phyloP scores from a whole-genome alignment of 2,329 filamentous ascomycete species.

The Pyricularia pennisetigena region DNA sequence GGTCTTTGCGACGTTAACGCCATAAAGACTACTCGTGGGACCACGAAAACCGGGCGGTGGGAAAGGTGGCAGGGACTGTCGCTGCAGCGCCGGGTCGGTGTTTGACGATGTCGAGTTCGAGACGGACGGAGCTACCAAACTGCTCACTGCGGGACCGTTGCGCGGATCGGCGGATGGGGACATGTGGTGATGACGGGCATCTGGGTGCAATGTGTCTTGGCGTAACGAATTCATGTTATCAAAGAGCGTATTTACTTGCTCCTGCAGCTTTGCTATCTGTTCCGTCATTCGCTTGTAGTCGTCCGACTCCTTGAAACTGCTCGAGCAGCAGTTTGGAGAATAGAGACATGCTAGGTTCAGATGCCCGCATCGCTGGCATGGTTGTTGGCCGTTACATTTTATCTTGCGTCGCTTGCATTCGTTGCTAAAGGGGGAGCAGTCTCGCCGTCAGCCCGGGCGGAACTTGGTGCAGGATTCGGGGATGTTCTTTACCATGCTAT shows the following conservation, averaged over 20 bases:
- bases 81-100: constrained; percentile 30
- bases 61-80: constrained; percentile 21
- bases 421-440: constrained; percentile 35
- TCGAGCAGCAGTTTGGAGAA: constrained; percentile 57
- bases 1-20: constrained; percentile 75
- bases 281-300: constrained; percentile 77
- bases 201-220: constrained; percentile 35
- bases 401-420: constrained; percentile 69
- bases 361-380: constrained; percentile 59
- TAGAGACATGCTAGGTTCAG: constrained; percentile 58
- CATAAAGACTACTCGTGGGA: constrained; percentile 77
- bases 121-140: not conserved
- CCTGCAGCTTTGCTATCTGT: constrained; percentile 66
- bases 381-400: constrained; percentile 62
- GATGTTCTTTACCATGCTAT: not conserved
- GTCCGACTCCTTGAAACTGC: constrained; percentile 83
- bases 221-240: constrained; percentile 62
- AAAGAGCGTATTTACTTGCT: constrained; percentile 73
- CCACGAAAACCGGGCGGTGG: constrained; percentile 60
- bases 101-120: constrained; percentile 19
- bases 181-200: constrained; percentile 26
- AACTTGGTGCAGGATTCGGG: constrained; percentile 6
- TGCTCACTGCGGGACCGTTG: constrained; percentile 8
- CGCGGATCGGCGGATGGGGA: constrained; percentile 19
- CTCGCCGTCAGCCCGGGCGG: not conserved